A percentile compares a stretch with the other conserved stretches of the same genome.
Conservation (phyloP, 352 stramenopile species). For the Pythium graminicola region DNA sequence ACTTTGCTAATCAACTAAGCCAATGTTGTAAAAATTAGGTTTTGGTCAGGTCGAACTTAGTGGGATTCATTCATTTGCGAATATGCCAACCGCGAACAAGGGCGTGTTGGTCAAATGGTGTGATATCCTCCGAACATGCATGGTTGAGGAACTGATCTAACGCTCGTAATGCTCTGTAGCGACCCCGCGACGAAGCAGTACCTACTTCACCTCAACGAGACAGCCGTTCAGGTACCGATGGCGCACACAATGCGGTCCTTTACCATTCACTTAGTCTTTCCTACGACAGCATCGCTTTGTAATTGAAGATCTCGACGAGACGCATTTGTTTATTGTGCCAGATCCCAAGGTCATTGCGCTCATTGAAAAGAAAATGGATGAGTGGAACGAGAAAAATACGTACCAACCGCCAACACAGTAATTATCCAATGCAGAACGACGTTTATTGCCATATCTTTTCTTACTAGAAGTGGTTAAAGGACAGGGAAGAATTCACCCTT, state of each 20-base stretch:
- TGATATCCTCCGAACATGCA: neutral
- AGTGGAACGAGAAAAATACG: constrained; percentile 87
- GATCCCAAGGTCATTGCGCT: constrained; percentile 75
- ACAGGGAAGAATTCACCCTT: constrained; percentile 33
- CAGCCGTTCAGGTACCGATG: constrained; percentile 56
- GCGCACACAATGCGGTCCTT: too few relatives aligned
- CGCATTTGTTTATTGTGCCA: constrained; percentile 81
- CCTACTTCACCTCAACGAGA: constrained; percentile 76
- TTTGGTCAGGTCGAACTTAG: constrained; percentile 17
- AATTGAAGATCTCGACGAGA: constrained; percentile 83
- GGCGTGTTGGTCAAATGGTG: constrained; percentile 82
- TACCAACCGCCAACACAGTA: constrained; percentile 75
- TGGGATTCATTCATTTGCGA: neutral
- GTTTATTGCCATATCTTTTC: neutral
- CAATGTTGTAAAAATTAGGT: too few relatives aligned
- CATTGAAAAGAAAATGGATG: constrained; percentile 87
- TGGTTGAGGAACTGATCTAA: neutral
- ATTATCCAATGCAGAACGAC: neutral
- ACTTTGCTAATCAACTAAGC: too few relatives aligned
- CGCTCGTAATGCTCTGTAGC: constrained; percentile 22
- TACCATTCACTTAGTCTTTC: neutral
- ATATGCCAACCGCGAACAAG: constrained; percentile 79
- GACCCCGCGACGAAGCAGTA: constrained; percentile 84
- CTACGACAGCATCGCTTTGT: constrained; percentile 68
- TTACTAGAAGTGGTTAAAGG: constrained; percentile 2